Evolutionary conservation across 306 rosid species (phyloP).

Genomic region (Ammopiptanthus mongolicus): DNA sequence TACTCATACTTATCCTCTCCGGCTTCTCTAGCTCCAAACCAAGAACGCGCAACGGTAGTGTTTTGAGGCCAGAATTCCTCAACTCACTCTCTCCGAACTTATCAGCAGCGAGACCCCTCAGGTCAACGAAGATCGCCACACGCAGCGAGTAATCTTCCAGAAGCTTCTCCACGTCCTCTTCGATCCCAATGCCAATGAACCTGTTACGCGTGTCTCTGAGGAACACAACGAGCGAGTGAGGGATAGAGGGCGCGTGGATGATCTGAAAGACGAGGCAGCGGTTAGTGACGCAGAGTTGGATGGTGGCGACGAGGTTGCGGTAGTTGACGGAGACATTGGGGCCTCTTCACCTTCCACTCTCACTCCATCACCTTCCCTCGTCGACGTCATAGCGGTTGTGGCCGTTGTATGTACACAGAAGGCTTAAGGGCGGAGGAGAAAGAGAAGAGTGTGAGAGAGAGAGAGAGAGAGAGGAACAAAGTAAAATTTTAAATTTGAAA

Average conservation of each 20-base stretch:
- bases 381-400: too few relatives aligned
- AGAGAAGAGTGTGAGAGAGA: too few relatives aligned
- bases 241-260: conserved; percentile 18
- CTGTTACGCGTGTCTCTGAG: conserved; percentile 1
- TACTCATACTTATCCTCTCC: background rate
- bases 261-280: conserved; percentile 42
- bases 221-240: conserved; percentile 12
- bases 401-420: too few relatives aligned
- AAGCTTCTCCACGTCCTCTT: conserved; percentile 28
- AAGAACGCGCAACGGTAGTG: background rate
- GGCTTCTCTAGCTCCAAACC: conserved; percentile 28
- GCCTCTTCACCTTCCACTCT: too few relatives aligned
- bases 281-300: conserved; percentile 28
- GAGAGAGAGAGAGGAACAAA: too few relatives aligned
- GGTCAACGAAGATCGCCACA: conserved; percentile 19
- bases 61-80: background rate
- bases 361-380: too few relatives aligned
- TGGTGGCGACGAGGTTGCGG: conserved; percentile 11
- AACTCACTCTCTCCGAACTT: background rate
- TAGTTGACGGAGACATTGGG: conserved; percentile 20
- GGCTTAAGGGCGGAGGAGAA: too few relatives aligned
- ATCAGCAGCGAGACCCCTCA: conserved; percentile 15
- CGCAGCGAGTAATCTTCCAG: background rate
- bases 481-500: too few relatives aligned
- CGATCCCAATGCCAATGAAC: conserved; percentile 31